These are phyloP conservation scores for Lanmaoa rubissima DNA, from an alignment of 768 basidiomycete species.

Conservation along the genomic window DNA sequence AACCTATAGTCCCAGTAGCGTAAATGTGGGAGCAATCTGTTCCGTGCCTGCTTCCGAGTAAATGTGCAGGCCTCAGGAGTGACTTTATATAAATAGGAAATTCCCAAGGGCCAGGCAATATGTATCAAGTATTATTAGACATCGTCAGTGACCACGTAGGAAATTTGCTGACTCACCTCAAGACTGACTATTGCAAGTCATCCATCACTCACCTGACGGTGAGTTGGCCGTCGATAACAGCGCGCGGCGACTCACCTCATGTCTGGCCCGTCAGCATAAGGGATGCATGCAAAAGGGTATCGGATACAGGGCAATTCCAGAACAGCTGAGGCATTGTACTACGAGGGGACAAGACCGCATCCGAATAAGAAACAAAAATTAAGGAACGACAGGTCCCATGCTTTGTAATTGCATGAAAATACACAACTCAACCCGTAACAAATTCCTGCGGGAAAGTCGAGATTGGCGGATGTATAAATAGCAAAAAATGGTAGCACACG, in stretches of 20 bases:
- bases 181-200: neutral
- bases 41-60: neutral
- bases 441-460: constrained; percentile 20
- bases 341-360: constrained; percentile 5
- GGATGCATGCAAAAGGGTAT: neutral
- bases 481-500: constrained; percentile 7
- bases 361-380: constrained; percentile 8
- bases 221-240: neutral
- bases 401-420: constrained; percentile 12
- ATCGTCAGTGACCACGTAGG: neutral
- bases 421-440: constrained; percentile 12
- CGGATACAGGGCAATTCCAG: neutral
- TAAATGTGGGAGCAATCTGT: neutral
- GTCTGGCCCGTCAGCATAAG: neutral
- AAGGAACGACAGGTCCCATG: constrained; percentile 14
- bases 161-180: constrained; percentile 15
- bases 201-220: neutral
- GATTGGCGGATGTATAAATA: constrained; percentile 13
- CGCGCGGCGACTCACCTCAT: constrained; percentile 12
- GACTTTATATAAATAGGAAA: neutral
- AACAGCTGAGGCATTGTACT: constrained; percentile 7
- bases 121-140: neutral
- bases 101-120: neutral
- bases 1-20: neutral
- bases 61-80: neutral